Evolutionary conservation across 2,329 filamentous ascomycete species (phyloP).

Genomic region (Albifimbria verrucaria): DNA sequence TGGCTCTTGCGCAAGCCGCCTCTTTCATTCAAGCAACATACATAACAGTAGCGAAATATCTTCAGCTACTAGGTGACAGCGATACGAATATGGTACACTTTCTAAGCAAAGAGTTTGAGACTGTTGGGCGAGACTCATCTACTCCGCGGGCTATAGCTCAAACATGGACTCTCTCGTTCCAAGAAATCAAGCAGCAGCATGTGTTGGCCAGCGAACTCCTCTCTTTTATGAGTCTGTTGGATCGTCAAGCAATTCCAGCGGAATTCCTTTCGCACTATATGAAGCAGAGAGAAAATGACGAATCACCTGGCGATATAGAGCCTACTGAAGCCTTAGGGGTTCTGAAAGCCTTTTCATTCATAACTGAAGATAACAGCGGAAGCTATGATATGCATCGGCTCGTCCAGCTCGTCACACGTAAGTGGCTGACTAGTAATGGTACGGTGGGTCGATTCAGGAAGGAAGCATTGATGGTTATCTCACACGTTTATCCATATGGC

Average conservation of each 20-base stretch:
- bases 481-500: constrained; percentile 12
- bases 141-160: constrained; percentile 20
- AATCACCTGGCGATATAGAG: background rate
- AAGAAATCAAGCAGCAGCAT: constrained; percentile 22
- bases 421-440: constrained; percentile 4
- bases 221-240: constrained; percentile 6
- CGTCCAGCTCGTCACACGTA: constrained; percentile 7
- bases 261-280: background rate
- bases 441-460: constrained; percentile 1
- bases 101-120: constrained; percentile 27
- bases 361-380: background rate
- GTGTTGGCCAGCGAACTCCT: constrained; percentile 14
- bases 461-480: constrained; percentile 15
- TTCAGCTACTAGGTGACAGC: constrained; percentile 21
- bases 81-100: constrained; percentile 17
- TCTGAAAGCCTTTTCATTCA: background rate
- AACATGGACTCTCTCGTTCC: constrained; percentile 30
- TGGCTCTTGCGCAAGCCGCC: constrained; percentile 30
- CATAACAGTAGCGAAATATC: constrained; percentile 21
- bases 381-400: constrained; percentile 12
- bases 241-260: constrained; percentile 4
- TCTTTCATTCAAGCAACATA: constrained; percentile 28
- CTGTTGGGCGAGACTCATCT: constrained; percentile 22
- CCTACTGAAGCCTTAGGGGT: background rate
- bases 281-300: background rate